phyloP scores from a whole-genome alignment of 208 protist genomes.

The Trypanosoma grayi region DNA sequence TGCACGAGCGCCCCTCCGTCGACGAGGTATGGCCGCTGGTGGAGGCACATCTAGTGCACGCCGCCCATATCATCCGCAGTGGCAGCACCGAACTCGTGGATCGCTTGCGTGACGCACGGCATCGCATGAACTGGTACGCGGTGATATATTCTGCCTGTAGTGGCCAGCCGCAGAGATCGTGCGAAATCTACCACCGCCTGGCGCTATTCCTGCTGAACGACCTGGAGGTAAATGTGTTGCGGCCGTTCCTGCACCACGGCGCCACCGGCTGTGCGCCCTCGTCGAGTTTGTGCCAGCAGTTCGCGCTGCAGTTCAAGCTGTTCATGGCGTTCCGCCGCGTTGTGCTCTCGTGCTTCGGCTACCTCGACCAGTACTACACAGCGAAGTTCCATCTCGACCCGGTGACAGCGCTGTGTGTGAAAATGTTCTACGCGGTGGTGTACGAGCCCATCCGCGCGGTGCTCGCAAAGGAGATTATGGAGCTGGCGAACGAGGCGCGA shows the following conservation, averaged over 20 bases:
- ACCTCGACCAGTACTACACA: slow-evolving; percentile 84
- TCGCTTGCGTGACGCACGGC: slow-evolving; percentile 1
- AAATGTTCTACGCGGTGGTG: slow-evolving; percentile 78
- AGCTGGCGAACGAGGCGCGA: slow-evolving; percentile 26
- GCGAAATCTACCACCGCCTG: slow-evolving; percentile 54
- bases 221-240: slow-evolving; percentile 62
- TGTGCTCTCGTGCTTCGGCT: slow-evolving; percentile 79
- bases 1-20: background rate
- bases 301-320: slow-evolving; percentile 52
- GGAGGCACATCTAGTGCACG: slow-evolving; percentile 16
- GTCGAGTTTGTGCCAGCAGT: slow-evolving; percentile 34
- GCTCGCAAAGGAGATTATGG: slow-evolving; percentile 37
- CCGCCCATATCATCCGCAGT: slow-evolving; percentile 10
- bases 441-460: slow-evolving; percentile 51
- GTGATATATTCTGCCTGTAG: slow-evolving; percentile 68
- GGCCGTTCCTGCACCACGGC: slow-evolving; percentile 32
- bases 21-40: slow-evolving; percentile 18
- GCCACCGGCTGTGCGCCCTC: background rate
- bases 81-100: slow-evolving; percentile 6
- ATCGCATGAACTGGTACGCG: slow-evolving; percentile 78
- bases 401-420: slow-evolving; percentile 67
- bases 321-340: slow-evolving; percentile 59
- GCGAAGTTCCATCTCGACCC: slow-evolving; percentile 58
- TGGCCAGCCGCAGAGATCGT: slow-evolving; percentile 44
- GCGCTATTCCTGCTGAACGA: slow-evolving; percentile 45